Evolutionary conservation across 1,284 basidiomycete species (phyloP).

Genomic region (Butyriboletus appendiculatus): DNA sequence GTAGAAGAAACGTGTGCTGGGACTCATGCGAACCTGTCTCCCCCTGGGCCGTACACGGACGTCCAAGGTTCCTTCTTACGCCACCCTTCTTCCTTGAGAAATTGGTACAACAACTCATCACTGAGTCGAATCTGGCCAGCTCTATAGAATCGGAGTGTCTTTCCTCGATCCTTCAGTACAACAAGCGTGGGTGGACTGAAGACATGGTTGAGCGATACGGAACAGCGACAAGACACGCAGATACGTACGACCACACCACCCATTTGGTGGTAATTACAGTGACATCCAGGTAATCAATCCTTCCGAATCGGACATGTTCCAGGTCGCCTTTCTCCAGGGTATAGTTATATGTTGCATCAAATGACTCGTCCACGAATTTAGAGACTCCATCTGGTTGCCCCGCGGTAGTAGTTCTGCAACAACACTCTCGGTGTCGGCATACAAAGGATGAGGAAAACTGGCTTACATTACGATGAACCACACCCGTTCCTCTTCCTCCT

Average conservation of each 20-base stretch:
- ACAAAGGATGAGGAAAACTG: constrained; percentile 2
- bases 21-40: constrained; percentile 53
- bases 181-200: constrained; percentile 70
- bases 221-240: constrained; percentile 2
- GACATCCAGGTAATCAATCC: constrained; percentile 81
- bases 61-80: constrained; percentile 60
- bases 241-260: constrained; percentile 72
- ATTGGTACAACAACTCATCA: constrained; percentile 58
- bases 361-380: constrained; percentile 64
- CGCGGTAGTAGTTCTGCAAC: constrained; percentile 57
- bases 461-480: constrained; percentile 76
- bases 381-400: constrained; percentile 63
- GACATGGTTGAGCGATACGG: constrained; percentile 3
- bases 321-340: constrained; percentile 62
- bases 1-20: not conserved
- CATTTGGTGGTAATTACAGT: constrained; percentile 79
- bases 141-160: constrained; percentile 72
- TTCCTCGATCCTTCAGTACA: constrained; percentile 64
- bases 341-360: constrained; percentile 69
- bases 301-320: constrained; percentile 70
- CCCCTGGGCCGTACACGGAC: constrained; percentile 66
- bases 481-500: constrained; percentile 63
- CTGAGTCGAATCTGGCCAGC: constrained; percentile 59
- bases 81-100: constrained; percentile 63
- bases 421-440: constrained; percentile 3